Base-by-base conservation (phyloP, 371 early-diverging fungal genomes). In the Circinella umbellata region DNA sequence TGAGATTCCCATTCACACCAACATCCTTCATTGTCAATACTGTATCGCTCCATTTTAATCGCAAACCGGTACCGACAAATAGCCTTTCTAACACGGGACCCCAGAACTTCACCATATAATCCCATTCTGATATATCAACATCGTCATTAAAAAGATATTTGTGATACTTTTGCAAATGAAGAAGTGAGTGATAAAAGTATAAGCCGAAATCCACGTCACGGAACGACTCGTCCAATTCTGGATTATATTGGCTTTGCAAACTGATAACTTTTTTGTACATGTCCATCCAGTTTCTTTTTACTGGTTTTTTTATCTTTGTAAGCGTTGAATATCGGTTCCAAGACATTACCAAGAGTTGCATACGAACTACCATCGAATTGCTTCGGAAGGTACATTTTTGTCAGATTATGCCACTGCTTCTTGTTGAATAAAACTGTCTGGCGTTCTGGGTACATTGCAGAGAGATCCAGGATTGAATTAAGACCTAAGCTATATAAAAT, bases 121-220 rank as follows among this genome's bases (percentile, higher is more conserved):
- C 55, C 55, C 55, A 54, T 54, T 54, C 34, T n/a, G 55, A 54
- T 27, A 3, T 54, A 27, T 54, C 55, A n/a, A 54, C 55, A 27
- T 54, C 34, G 34, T 54, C 55, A 54, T 54, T 27, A 27, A 54
- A 54, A 54, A 54, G 1, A 27, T 54, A 54, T 4, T n/a, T 27
- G 55, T 54, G 55, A 27, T 54, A 15, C 34, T 54, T 54, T 54
- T 54, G 55, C 20, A 54, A 27, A n/a, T 54, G n/a, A n/a, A 54
- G 55, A 27, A 54, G n/a, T n/a, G 55, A 54, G n/a, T 15, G 20
- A 15, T 20, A 20, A 27, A 54, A 54, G 34, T 20, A 54, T 3
- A 54, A 15, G 34, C 55, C 2, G 3, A 54, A 54, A 54, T 54
- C 55, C 34, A 20, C 55, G n/a, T 54, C 55, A 20, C 34, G 20